A percentile compares a stretch with the other conserved stretches of the same genome.
These are phyloP conservation scores for Acephala macrosclerotiorum DNA, from an alignment of 2,329 filamentous ascomycete genomes.

Conservation along the genomic window DNA sequence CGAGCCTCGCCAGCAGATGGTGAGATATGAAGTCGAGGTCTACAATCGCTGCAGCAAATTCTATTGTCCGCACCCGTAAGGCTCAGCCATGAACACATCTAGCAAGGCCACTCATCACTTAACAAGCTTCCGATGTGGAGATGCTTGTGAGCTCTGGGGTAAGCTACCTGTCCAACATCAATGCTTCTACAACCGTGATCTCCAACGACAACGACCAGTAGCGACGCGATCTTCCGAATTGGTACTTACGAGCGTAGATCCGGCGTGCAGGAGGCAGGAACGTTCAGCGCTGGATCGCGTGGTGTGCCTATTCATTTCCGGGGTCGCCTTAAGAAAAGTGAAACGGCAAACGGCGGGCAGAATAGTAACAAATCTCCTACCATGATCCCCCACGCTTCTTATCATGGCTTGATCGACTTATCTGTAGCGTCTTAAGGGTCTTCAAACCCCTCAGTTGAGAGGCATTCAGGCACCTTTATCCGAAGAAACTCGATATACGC, in stretches of 20 bases:
- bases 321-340: conserved; percentile 27
- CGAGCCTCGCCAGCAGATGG: neutral
- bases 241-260: conserved; percentile 36
- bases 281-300: conserved; percentile 26
- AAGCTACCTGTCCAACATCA: conserved; percentile 19
- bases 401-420: conserved; percentile 27
- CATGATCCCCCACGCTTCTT: conserved; percentile 18
- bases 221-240: conserved; percentile 28
- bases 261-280: conserved; percentile 30
- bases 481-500: conserved; percentile 30
- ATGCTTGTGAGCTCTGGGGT: conserved; percentile 10
- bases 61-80: conserved; percentile 25
- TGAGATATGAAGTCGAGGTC: neutral
- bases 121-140: neutral
- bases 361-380: conserved; percentile 22
- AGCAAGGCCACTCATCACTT: neutral
- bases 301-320: conserved; percentile 23
- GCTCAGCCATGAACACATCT: conserved; percentile 26
- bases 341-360: conserved; percentile 37
- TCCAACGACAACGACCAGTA: conserved; percentile 21
- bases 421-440: conserved; percentile 27
- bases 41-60: conserved; percentile 15
- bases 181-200: conserved; percentile 10
- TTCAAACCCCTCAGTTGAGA: conserved; percentile 29
- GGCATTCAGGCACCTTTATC: conserved; percentile 34